Base-by-base conservation (phyloP, 2,329 filamentous ascomycete species). In the Cordyceps javanica region DNA sequence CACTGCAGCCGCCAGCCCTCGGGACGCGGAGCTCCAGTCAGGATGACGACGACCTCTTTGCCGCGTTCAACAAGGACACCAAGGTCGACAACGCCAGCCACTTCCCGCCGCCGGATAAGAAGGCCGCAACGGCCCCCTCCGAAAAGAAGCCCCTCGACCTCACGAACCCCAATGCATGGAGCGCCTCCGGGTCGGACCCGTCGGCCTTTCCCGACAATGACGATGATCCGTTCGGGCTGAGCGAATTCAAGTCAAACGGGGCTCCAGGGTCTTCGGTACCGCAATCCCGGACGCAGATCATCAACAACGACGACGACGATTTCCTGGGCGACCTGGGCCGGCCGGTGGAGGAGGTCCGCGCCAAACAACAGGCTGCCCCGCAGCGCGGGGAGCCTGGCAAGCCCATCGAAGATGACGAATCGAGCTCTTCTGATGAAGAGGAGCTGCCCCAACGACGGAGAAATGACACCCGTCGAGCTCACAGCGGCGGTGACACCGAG, bases 191-290 rank as follows among this genome's bases (percentile, higher is more conserved):
- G 19, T 62, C 71, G 1, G 67, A 68, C 55, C 65, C 66, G 44
- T 68, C 66, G 11, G 69, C 64, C 0, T 73, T 85, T 60, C 74
- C 70, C 13, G 77, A 82, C 30, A 87, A 93, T 58, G 90, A 96
- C 64, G 91, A 96, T 67, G 91, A 96, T 67, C 90, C 91, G 2
- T 97, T 97, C 69, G 93, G 90, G 1, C 75, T 97, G 36, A 86
- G 79, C 59, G 77, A 87, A 62, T 69, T 91, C 66, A 82, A 82
- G 62, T 73, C 66, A 3, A 72, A 57, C 30, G 49, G 74, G 63
- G 44, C n/a, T 10, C 45, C 65, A 30, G 58, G 69, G 5, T 60
- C 69, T 23, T 45, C 65, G 36, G 57, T 68, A 3, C 60, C 69
- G 23, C 63, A 68, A 23, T 57, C 62, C 23, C 65, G 68, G 26